Conservation (phyloP, 2,329 filamentous ascomycete species). For the Colletotrichum paranaense region DNA sequence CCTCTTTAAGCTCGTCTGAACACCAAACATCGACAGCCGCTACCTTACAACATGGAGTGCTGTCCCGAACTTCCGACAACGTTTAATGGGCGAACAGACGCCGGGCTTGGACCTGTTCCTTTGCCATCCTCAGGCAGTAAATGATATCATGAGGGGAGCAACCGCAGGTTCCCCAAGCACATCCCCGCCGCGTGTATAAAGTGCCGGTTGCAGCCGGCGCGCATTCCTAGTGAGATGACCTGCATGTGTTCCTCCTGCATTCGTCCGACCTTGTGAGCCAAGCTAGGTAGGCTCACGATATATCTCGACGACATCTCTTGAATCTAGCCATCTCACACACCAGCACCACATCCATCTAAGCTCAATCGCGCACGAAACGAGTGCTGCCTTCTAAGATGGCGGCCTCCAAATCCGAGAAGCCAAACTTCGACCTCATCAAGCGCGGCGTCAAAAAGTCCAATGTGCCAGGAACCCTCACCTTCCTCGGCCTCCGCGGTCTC, state of each 20-base stretch:
- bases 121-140: background rate
- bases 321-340: background rate
- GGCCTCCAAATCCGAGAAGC: conserved; percentile 9
- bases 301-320: background rate
- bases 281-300: background rate
- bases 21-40: background rate
- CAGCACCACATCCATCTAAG: background rate
- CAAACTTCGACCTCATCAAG: conserved; percentile 46
- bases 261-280: background rate
- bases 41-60: background rate
- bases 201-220: background rate
- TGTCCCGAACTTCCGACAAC: background rate
- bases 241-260: background rate
- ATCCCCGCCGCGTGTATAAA: background rate
- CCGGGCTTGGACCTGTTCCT: background rate
- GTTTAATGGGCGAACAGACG: background rate
- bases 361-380: background rate
- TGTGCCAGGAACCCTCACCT: conserved; percentile 48
- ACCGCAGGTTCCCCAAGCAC: conserved; percentile 11
- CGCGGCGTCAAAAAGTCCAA: conserved; percentile 50
- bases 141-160: background rate
- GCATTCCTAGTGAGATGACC: background rate
- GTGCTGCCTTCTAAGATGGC: conserved; percentile 14
- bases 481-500: conserved; percentile 51
- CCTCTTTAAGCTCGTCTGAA: background rate